Percentiles rank a stretch among this genome's conserved stretches.
Conservation (phyloP, 192 early-diverging fungal genomes). For the Gamsiella multidivaricata region DNA sequence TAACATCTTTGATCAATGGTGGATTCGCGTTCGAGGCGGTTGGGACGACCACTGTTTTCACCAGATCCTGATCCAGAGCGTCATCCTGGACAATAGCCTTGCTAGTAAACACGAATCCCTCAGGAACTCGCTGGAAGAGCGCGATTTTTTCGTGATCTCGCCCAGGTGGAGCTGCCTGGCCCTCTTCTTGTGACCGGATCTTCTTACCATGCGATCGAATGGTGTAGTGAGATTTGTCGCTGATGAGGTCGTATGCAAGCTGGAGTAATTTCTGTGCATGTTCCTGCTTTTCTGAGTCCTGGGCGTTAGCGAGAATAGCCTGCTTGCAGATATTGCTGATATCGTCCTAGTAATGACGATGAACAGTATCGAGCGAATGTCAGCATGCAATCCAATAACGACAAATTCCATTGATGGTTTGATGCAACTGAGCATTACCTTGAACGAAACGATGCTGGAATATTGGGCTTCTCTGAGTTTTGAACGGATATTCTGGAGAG, state of each 20-base stretch:
- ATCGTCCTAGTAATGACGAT: conserved; percentile 25
- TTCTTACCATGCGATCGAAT: conserved; percentile 53
- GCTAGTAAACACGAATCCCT: conserved; percentile 63
- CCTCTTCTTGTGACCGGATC: conserved; percentile 35
- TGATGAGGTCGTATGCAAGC: conserved; percentile 29
- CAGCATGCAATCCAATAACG: not conserved
- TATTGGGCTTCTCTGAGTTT: conserved; percentile 35
- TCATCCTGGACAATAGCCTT: conserved; percentile 29
- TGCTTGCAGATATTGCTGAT: conserved; percentile 21
- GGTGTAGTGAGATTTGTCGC: conserved; percentile 44
- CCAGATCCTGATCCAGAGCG: conserved; percentile 6
- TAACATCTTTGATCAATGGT: conserved; percentile 49
- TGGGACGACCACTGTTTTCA: conserved; percentile 23
- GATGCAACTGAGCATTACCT: conserved; percentile 11
- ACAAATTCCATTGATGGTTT: too few relatives aligned
- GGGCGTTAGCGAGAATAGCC: conserved; percentile 6
- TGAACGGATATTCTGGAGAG: conserved; percentile 7
- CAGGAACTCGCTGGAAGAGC: conserved; percentile 55
- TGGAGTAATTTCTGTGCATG: conserved; percentile 29
- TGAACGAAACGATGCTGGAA: conserved; percentile 27
- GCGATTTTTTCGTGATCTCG: conserved; percentile 47
- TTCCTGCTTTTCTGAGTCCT: conserved; percentile 11
- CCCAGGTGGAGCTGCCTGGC: conserved; percentile 11
- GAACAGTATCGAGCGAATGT: not conserved
- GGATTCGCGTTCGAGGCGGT: conserved; percentile 23